Conservation (phyloP, 2,329 filamentous ascomycete genomes). For the Pseudocercospora fijiensis region DNA sequence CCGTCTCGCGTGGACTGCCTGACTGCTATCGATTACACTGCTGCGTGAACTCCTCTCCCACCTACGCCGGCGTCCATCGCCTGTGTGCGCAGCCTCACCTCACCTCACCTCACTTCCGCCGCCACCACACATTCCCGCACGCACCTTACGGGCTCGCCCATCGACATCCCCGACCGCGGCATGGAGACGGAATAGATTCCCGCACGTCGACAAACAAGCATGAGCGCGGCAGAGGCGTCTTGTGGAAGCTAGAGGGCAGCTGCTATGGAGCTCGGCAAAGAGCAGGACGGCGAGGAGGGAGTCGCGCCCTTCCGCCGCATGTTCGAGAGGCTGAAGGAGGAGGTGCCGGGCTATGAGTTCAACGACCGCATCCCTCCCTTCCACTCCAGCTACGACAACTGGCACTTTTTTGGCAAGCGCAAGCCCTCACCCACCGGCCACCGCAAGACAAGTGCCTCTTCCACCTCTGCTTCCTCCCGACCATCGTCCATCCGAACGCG, state of each 20-base stretch:
- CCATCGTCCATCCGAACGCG: slow-evolving; percentile 29
- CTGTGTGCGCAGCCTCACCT: neutral
- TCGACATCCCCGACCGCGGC: neutral
- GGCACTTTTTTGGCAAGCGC: slow-evolving; percentile 55
- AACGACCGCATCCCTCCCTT: slow-evolving; percentile 45
- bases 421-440: slow-evolving; percentile 36
- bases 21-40: neutral
- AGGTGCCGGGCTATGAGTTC: slow-evolving; percentile 39
- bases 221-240: slow-evolving; percentile 4
- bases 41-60: neutral
- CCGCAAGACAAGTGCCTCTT: slow-evolving; percentile 26
- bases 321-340: slow-evolving; percentile 37
- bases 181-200: neutral
- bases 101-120: neutral
- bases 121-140: neutral
- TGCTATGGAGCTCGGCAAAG: slow-evolving; percentile 15
- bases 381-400: slow-evolving; percentile 75
- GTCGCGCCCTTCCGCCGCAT: slow-evolving; percentile 33
- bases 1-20: neutral
- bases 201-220: neutral
- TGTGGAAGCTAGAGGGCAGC: neutral
- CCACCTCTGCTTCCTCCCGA: slow-evolving; percentile 43
- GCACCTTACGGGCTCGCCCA: neutral
- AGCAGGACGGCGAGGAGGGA: slow-evolving; percentile 18
- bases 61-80: neutral